Percentiles rank a stretch among this genome's conserved stretches.
phyloP scores from a whole-genome alignment of 352 stramenopile genomes.

The Phytophthora podocarpi region DNA sequence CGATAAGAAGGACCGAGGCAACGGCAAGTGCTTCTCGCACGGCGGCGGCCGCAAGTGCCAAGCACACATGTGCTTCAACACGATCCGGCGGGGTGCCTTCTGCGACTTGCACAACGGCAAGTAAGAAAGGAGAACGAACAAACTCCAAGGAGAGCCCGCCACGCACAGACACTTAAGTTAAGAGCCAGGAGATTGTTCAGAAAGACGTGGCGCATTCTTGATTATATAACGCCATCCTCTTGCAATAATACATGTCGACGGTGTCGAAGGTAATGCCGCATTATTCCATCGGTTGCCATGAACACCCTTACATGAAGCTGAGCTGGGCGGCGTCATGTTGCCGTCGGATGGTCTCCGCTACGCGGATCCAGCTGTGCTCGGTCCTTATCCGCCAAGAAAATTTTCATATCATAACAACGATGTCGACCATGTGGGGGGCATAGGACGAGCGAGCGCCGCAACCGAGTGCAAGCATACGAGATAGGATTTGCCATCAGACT shows the following conservation, averaged over 20 bases:
- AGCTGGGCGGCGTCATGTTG: neutral
- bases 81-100: conserved; percentile 64
- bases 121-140: conserved; percentile 8
- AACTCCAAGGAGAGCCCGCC: conserved; percentile 7
- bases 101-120: conserved; percentile 62
- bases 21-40: conserved; percentile 84
- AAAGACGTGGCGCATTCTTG: conserved; percentile 24
- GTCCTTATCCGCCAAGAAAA: conserved; percentile 29
- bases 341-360: neutral
- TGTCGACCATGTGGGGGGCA: conserved; percentile 23
- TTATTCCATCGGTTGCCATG: neutral
- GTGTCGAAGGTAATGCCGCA: conserved; percentile 11
- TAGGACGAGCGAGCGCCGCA: conserved; percentile 9
- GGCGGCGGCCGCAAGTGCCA: conserved; percentile 77
- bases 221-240: conserved; percentile 15
- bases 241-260: conserved; percentile 10
- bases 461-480: conserved; percentile 9
- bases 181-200: conserved; percentile 29
- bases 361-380: neutral
- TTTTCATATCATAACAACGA: conserved; percentile 23
- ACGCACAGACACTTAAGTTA: conserved; percentile 36
- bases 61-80: conserved; percentile 63
- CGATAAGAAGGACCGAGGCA: conserved; percentile 85
- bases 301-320: neutral
- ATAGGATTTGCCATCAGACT: conserved; percentile 8